These are phyloP conservation scores for Kodamaea anthophila DNA, from an alignment of 1,139 yeast genomes.

Conservation along the genomic window DNA sequence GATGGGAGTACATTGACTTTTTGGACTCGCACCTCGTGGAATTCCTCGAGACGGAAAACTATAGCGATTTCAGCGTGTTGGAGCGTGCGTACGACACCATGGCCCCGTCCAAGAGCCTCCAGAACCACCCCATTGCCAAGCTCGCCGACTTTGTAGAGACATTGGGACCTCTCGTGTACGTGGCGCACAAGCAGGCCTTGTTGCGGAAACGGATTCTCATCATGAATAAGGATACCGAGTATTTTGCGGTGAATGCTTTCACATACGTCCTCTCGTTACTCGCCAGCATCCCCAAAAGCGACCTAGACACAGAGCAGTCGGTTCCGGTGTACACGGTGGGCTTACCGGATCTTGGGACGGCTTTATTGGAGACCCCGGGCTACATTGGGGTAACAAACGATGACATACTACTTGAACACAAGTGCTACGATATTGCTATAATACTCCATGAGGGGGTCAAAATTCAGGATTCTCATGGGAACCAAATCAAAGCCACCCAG, in stretches of 20 bases:
- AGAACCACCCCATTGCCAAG: constrained; percentile 47
- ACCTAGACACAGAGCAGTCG: constrained; percentile 13
- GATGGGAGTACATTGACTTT: constrained; percentile 52
- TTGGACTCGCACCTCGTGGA: constrained; percentile 37
- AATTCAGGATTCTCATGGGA: constrained; percentile 6
- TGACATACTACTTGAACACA: constrained; percentile 54
- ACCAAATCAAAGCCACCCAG: constrained; percentile 9
- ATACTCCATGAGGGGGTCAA: constrained; percentile 23
- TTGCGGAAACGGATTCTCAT: constrained; percentile 57
- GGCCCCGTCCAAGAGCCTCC: constrained; percentile 11
- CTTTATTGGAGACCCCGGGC: constrained; percentile 20
- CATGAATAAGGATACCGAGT: constrained; percentile 27
- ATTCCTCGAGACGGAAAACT: constrained; percentile 24
- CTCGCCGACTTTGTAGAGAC: constrained; percentile 42
- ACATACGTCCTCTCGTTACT: constrained; percentile 32
- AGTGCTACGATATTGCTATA: constrained; percentile 45
- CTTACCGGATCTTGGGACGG: constrained; percentile 44
- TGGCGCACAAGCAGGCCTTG: constrained; percentile 63
- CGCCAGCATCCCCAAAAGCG: constrained; percentile 31
- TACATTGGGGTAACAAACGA: constrained; percentile 69
- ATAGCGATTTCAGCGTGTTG: constrained; percentile 16
- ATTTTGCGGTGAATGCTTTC: constrained; percentile 18
- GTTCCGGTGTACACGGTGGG: constrained; percentile 60
- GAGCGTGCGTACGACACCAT: constrained; percentile 14
- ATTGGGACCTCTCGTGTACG: constrained; percentile 70